A percentile compares a stretch with the other conserved stretches of the same genome.
Evolutionary conservation across 78 protist species (phyloP).

Genomic region (Protostelium mycophagum): DNA sequence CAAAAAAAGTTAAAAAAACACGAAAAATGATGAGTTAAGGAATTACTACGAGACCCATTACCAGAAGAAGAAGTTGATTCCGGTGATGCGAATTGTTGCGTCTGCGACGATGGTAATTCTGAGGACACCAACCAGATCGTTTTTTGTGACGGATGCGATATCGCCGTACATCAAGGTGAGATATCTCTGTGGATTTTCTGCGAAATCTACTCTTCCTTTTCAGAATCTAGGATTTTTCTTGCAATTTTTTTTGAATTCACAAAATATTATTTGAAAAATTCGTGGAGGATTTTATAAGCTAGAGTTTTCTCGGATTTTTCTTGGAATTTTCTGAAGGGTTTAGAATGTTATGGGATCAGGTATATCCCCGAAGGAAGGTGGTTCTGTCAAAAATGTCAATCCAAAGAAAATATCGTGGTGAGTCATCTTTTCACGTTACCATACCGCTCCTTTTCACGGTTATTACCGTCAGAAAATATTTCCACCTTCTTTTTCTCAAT

Average conservation of each 20-base stretch:
- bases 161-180: slow-evolving; percentile 63
- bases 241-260: too few species aligned
- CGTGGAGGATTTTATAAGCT: too few species aligned
- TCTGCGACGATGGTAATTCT: slow-evolving; percentile 61
- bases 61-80: neutral
- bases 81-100: slow-evolving; percentile 21
- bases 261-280: too few species aligned
- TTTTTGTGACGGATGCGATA: slow-evolving; percentile 71
- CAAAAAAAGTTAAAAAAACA: too few species aligned
- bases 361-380: slow-evolving; percentile 68
- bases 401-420: neutral
- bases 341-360: slow-evolving; percentile 62
- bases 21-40: too few species aligned
- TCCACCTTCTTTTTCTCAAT: too few species aligned
- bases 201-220: too few species aligned
- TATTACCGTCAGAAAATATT: too few species aligned
- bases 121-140: slow-evolving; percentile 72
- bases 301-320: too few species aligned
- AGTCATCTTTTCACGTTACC: neutral
- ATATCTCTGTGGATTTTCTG: too few species aligned
- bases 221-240: too few species aligned
- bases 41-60: neutral
- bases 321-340: neutral
- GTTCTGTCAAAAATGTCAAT: slow-evolving; percentile 66
- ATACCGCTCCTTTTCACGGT: neutral